Percentiles rank a stretch among this genome's conserved stretches.
phyloP scores from a whole-genome alignment of 768 basidiomycete species.

The Agaricus sinodeliciosus region DNA sequence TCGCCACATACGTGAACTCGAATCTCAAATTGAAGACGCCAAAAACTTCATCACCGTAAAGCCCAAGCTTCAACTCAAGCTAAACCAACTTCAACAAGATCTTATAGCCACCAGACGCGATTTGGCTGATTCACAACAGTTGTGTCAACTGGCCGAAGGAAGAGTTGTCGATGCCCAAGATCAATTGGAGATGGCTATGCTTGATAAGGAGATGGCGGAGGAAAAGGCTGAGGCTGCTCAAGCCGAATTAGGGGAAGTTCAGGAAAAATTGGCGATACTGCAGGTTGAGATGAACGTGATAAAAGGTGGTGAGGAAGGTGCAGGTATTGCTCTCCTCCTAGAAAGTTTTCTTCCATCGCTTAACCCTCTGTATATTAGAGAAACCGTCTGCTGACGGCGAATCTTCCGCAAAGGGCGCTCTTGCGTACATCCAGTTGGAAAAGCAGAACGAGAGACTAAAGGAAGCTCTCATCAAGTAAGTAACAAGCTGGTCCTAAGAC shows the following conservation, averaged over 20 bases:
- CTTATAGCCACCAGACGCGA: conserved; percentile 70
- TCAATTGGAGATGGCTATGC: conserved; percentile 88
- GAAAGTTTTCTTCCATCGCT: neutral
- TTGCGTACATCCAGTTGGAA: conserved; percentile 82
- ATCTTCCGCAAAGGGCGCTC: conserved; percentile 43
- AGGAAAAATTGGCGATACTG: conserved; percentile 68
- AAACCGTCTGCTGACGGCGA: conserved; percentile 17
- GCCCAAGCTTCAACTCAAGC: conserved; percentile 89
- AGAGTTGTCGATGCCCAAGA: conserved; percentile 77
- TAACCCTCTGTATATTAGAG: neutral
- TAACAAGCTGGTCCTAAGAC: neutral
- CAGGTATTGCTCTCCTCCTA: neutral
- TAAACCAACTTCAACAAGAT: conserved; percentile 75
- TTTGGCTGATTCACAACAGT: conserved; percentile 68
- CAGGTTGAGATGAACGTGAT: conserved; percentile 83
- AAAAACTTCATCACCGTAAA: conserved; percentile 76
- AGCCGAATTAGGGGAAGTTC: conserved; percentile 69
- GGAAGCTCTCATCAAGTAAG: conserved; percentile 83
- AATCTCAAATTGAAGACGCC: conserved; percentile 77
- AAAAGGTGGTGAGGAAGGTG: conserved; percentile 33
- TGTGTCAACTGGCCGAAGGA: conserved; percentile 63
- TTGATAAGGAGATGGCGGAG: conserved; percentile 97
- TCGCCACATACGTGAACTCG: conserved; percentile 76
- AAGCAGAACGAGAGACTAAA: conserved; percentile 95
- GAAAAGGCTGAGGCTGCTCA: conserved; percentile 82